Conservation (phyloP, 768 basidiomycete genomes). For the Leucocoprinus leucothites region DNA sequence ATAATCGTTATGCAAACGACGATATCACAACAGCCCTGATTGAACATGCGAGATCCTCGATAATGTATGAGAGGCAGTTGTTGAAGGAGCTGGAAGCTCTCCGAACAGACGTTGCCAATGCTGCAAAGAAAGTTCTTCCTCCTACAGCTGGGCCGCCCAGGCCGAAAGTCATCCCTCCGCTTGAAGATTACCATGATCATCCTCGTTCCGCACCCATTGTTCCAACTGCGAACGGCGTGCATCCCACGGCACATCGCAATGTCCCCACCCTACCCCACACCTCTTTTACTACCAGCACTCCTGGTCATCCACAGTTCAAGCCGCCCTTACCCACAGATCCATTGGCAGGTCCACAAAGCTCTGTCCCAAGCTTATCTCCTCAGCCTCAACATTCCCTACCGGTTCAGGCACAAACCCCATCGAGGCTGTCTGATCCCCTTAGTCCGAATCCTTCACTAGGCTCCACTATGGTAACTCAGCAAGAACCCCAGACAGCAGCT, state of each 20-base stretch:
- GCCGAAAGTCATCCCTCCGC: constrained; percentile 56
- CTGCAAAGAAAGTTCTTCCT: constrained; percentile 56
- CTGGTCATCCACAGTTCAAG: constrained; percentile 18
- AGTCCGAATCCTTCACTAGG: background rate
- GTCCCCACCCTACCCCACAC: constrained; percentile 35
- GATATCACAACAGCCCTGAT: constrained; percentile 89
- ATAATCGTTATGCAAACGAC: constrained; percentile 85
- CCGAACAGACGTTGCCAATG: constrained; percentile 67
- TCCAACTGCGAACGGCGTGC: constrained; percentile 30
- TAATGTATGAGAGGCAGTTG: constrained; percentile 89
- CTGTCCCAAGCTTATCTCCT: background rate
- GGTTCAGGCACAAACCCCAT: constrained; percentile 2
- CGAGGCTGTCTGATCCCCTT: constrained; percentile 3
- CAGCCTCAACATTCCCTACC: background rate
- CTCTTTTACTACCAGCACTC: constrained; percentile 21
- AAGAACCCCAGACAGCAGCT: constrained; percentile 9
- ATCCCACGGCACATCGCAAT: constrained; percentile 21
- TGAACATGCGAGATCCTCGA: constrained; percentile 87
- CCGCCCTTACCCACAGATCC: constrained; percentile 21
- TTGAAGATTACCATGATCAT: constrained; percentile 55
- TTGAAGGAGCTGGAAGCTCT: constrained; percentile 87
- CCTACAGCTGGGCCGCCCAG: constrained; percentile 51
- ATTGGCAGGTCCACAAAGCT: background rate
- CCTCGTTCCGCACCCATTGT: constrained; percentile 27
- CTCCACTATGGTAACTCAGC: background rate